phyloP scores from a whole-genome alignment of 306 rosid genomes.

The Inga laurina region DNA sequence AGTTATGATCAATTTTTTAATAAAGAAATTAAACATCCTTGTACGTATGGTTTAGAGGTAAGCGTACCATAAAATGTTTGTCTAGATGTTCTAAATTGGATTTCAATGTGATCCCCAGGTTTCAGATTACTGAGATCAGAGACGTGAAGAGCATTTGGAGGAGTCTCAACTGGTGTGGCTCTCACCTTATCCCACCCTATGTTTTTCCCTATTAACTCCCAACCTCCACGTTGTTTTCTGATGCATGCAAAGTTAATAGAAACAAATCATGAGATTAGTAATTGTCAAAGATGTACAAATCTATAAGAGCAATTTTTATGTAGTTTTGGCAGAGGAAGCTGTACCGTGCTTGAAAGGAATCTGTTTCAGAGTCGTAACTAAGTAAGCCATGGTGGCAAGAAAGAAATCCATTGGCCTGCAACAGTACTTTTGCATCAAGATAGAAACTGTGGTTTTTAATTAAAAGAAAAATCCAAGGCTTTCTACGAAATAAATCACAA shows the following conservation, averaged over 20 bases:
- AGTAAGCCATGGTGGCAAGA: constrained; percentile 42
- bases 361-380: constrained; percentile 50
- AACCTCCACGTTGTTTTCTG: constrained; percentile 59
- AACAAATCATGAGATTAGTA: not conserved
- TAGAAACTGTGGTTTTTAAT: constrained; percentile 23
- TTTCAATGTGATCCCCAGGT: constrained; percentile 76
- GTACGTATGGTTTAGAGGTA: not conserved
- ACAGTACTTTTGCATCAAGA: not conserved
- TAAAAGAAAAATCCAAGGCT: not conserved
- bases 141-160: constrained; percentile 47
- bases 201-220: constrained; percentile 48
- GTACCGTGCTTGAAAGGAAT: constrained; percentile 75
- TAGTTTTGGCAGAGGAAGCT: not conserved
- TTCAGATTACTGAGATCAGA: constrained; percentile 51
- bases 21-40: not conserved
- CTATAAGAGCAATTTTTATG: not conserved
- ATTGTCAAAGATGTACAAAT: not conserved
- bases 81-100: constrained; percentile 60
- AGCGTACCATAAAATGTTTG: constrained; percentile 59
- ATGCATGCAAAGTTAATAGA: constrained; percentile 14
- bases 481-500: not conserved
- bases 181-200: constrained; percentile 67
- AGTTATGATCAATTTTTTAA: not conserved
- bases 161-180: constrained; percentile 51
- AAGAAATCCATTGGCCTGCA: constrained; percentile 34